Percentiles rank a stretch among this genome's conserved stretches.
These are phyloP conservation scores for Oryza glumipatula DNA, from an alignment of 176 grass and related monocot species.

Conservation along the genomic window DNA sequence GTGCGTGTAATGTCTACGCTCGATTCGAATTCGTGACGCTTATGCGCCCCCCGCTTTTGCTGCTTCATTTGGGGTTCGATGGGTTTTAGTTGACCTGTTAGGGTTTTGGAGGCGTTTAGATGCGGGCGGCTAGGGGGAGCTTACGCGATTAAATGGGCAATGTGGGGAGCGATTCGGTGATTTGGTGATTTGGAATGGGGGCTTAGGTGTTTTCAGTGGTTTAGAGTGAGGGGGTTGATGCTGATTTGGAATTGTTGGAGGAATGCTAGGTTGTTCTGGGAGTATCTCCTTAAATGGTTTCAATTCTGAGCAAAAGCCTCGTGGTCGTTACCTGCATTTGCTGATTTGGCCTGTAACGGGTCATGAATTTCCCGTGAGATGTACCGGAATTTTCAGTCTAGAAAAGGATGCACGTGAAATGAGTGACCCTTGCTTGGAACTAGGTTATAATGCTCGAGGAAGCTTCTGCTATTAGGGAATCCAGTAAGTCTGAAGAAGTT, in stretches of 20 bases:
- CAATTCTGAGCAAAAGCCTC: conserved; percentile 6
- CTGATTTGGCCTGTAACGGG: neutral
- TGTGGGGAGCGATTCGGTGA: neutral
- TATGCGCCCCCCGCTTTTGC: neutral
- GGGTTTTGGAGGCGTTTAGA: conserved; percentile 33
- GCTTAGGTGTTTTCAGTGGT: neutral
- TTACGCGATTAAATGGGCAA: neutral
- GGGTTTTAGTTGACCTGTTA: conserved; percentile 39
- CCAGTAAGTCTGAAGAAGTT: neutral
- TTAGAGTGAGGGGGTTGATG: neutral
- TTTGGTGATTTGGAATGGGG: neutral
- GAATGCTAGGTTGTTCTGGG: neutral
- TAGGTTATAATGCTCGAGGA: neutral
- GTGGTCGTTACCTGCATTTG: neutral
- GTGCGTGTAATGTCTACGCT: neutral
- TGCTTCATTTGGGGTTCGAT: neutral
- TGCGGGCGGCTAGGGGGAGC: neutral
- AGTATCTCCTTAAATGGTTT: neutral
- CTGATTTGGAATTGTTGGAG: neutral
- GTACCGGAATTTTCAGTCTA: neutral
- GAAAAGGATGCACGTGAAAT: neutral
- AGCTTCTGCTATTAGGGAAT: neutral
- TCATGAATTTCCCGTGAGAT: neutral
- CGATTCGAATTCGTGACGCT: neutral
- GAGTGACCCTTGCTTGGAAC: neutral